Conservation (phyloP, 139 green algal genomes). For the Chlorella sorokiniana region DNA sequence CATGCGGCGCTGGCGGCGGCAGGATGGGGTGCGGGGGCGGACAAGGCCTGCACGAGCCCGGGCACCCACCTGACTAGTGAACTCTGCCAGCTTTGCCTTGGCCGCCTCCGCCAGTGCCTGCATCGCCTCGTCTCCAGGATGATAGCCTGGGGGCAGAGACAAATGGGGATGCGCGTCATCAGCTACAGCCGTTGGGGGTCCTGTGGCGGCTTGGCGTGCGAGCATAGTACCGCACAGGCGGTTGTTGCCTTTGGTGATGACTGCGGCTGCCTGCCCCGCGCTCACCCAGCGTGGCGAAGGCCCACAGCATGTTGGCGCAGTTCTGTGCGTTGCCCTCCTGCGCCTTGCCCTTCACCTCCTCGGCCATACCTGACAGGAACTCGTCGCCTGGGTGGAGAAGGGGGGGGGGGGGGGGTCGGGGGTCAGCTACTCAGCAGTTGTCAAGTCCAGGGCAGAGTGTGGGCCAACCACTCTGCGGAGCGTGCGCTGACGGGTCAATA, state of each 20-base stretch:
- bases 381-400: background rate
- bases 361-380: slow-evolving; percentile 41
- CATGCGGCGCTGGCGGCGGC: too few relatives aligned
- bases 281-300: slow-evolving; percentile 43
- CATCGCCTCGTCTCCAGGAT: slow-evolving; percentile 24
- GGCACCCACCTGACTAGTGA: slow-evolving; percentile 9
- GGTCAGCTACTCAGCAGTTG: too few relatives aligned
- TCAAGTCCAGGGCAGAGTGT: too few relatives aligned
- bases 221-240: background rate
- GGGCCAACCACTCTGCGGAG: too few relatives aligned
- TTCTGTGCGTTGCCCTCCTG: slow-evolving; percentile 39
- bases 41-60: background rate
- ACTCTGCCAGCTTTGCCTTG: slow-evolving; percentile 23
- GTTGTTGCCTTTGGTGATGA: too few relatives aligned
- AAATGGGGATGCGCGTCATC: background rate
- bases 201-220: background rate
- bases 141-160: slow-evolving; percentile 3
- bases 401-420: background rate
- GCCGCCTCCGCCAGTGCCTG: slow-evolving; percentile 20
- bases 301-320: slow-evolving; percentile 51
- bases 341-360: slow-evolving; percentile 27
- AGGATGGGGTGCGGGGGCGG: too few relatives aligned
- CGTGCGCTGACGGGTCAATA: background rate
- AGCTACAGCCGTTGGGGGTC: background rate
- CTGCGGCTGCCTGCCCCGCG: background rate